Evolutionary conservation across 2,329 filamentous ascomycete genomes (phyloP), one percentile per base, ranked within the genome.

Genomic region (Fusarium cyanostomum): DNA sequence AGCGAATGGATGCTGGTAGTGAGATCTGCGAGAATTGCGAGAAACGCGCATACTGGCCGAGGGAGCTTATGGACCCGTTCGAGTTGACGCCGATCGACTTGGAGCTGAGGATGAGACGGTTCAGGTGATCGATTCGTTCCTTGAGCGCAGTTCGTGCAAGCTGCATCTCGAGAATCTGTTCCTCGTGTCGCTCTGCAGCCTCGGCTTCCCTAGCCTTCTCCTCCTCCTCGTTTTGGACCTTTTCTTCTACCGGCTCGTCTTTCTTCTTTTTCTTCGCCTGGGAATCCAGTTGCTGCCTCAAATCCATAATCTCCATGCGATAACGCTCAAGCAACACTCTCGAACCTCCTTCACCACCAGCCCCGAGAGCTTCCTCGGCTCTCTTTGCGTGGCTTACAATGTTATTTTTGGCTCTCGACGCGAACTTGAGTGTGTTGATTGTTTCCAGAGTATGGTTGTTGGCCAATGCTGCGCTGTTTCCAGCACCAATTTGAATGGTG

Each of bases 81-180:
- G 82, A 84, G 76, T 99, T 99, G 52, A 99, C 95, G 6, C 95
- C 95, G 7, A 92, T 91, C 6, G 94, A 98, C 74, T 97, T 97
- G 13, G 94, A 98, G 74, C 92, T 96, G 58, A 99, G 80, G 64
- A 99, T 98, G 45, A 99, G 82, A 43, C 94, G 89, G 77, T 98
- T 99, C 42, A 99, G 83, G 76, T 99, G 95, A 74, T 97, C 94
- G 70, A 99, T 99, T 27, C 95, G 89, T 80, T 99, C 95, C 76
- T 98, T 99, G 52, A 99, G 80, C 1, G 95, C 95, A 1, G 95
- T 99, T 37, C 95, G 88, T 28, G 95, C 95, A 42, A 99, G 85
- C 75, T 99, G 95, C 92, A 99, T 98, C 77, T 99, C 95, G 52
- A 99, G 83, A 85, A 99, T 94, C 76, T 99, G 95, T 79, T 98